phyloP scores from a whole-genome alignment of 2,329 filamentous ascomycete species.

The Claviceps cyperi region DNA sequence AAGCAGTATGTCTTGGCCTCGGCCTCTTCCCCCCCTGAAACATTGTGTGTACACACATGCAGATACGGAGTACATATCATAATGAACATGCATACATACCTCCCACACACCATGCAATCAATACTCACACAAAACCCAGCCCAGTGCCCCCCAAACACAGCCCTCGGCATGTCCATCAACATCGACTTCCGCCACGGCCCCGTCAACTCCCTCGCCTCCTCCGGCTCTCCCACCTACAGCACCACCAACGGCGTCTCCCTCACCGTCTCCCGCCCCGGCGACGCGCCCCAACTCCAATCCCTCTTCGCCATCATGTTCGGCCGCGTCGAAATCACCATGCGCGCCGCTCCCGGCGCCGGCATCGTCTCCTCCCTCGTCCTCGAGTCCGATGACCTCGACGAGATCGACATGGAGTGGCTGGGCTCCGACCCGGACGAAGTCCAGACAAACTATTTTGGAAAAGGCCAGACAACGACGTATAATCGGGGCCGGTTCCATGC shows the following conservation, averaged over 20 bases:
- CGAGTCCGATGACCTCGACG: conserved; percentile 82
- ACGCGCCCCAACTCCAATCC: conserved; percentile 73
- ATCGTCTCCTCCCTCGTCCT: conserved; percentile 90
- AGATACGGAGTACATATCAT: background rate
- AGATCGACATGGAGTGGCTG: conserved; percentile 96
- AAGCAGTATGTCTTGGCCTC: conserved; percentile 16
- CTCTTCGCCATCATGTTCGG: conserved; percentile 99
- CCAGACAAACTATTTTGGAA: conserved; percentile 97
- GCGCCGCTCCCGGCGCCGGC: conserved; percentile 73
- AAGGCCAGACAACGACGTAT: conserved; percentile 73
- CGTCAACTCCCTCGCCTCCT: conserved; percentile 64
- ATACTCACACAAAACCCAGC: conserved; percentile 9
- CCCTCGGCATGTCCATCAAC: conserved; percentile 66
- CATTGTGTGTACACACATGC: background rate
- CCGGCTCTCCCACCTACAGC: conserved; percentile 58
- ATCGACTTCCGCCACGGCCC: conserved; percentile 70
- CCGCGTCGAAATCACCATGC: conserved; percentile 70
- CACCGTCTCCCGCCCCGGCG: conserved; percentile 61
- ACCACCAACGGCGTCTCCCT: conserved; percentile 60
- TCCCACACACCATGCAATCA: too few relatives aligned
- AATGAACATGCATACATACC: too few relatives aligned
- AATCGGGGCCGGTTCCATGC: conserved; percentile 75
- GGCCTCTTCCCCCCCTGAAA: background rate
- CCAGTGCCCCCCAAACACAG: conserved; percentile 61
- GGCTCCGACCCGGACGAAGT: conserved; percentile 62